These are phyloP conservation scores for Purpureocillium lavendulum DNA, from an alignment of 2,329 filamentous ascomycete species.

Conservation along the genomic window DNA sequence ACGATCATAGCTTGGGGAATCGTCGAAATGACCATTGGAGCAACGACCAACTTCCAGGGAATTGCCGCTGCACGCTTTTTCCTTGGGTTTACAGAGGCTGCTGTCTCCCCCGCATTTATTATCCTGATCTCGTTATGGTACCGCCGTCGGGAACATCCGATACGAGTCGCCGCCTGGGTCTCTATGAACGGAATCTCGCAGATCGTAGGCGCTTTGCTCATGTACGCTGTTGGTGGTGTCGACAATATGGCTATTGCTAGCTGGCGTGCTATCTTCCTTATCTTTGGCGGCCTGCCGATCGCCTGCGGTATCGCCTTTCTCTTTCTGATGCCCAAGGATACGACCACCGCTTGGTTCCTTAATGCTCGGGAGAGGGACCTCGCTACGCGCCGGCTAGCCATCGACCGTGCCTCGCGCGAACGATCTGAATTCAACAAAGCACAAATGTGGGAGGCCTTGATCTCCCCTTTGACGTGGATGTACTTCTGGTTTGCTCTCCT, in stretches of 20 bases:
- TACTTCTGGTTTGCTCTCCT: too few species aligned
- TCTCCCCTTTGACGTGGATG: too few species aligned
- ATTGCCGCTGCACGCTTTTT: slow-evolving; percentile 17
- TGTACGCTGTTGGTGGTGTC: slow-evolving; percentile 17
- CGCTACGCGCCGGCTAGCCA: too few species aligned
- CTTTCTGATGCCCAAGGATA: too few species aligned
- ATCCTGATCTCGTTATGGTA: slow-evolving; percentile 23
- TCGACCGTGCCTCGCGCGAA: too few species aligned
- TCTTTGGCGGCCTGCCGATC: slow-evolving; percentile 6
- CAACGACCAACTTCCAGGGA: slow-evolving; percentile 11
- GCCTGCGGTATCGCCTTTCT: too few species aligned
- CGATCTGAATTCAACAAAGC: too few species aligned
- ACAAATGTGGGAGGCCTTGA: too few species aligned
- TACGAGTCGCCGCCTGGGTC: slow-evolving; percentile 19
- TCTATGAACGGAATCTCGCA: slow-evolving; percentile 20
- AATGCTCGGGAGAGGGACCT: too few species aligned
- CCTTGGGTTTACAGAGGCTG: slow-evolving; percentile 20
- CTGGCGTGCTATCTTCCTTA: slow-evolving; percentile 13
- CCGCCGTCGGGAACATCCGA: slow-evolving; percentile 17
- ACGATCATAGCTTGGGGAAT: slow-evolving; percentile 18
- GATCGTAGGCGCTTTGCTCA: slow-evolving; percentile 17
- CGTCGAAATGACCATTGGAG: slow-evolving; percentile 16
- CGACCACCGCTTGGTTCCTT: too few species aligned
- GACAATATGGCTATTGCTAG: slow-evolving; percentile 6
- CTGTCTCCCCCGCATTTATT: slow-evolving; percentile 24